A percentile compares a stretch with the other conserved stretches of the same genome.
These are phyloP conservation scores for Cocos nucifera DNA, from an alignment of 176 grass and related monocot genomes.

Conservation along the genomic window DNA sequence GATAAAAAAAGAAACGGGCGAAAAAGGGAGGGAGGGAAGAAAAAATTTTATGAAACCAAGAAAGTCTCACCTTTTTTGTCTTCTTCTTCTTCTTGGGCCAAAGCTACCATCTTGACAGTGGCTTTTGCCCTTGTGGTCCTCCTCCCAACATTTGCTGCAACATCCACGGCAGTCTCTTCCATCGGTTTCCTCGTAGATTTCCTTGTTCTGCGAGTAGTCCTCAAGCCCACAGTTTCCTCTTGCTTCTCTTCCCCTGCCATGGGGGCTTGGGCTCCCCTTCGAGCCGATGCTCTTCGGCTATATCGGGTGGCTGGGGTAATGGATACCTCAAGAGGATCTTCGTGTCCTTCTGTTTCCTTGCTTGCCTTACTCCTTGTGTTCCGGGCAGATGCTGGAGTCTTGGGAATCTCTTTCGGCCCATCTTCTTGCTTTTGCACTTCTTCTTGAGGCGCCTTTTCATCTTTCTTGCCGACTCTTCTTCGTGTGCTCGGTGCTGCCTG, in stretches of 20 bases:
- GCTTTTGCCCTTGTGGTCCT: conserved; percentile 7
- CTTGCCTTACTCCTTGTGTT: conserved; percentile 7
- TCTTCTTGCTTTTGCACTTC: too few species aligned
- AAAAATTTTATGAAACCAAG: too few species aligned
- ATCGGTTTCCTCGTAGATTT: conserved; percentile 11
- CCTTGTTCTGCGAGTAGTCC: conserved; percentile 11
- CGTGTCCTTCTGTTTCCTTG: conserved; percentile 2
- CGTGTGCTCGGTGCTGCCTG: conserved; percentile 12
- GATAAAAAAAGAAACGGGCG: too few species aligned
- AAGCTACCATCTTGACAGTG: conserved; percentile 9
- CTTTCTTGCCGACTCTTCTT: conserved; percentile 1
- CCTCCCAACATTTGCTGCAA: conserved; percentile 13
- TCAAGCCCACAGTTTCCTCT: not conserved
- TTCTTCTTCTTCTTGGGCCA: conserved; percentile 33
- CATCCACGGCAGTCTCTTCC: not conserved
- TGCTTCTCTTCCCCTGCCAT: conserved; percentile 10
- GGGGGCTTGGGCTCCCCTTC: conserved; percentile 9
- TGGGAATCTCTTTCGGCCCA: conserved; percentile 3
- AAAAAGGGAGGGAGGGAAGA: too few species aligned
- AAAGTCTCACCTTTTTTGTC: conserved; percentile 27
- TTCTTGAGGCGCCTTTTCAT: not conserved
- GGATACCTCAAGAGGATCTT: conserved; percentile 18
- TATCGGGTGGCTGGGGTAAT: conserved; percentile 4
- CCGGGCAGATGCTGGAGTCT: conserved; percentile 2
- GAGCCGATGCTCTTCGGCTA: not conserved